Percentiles rank a stretch among this genome's conserved stretches.
phyloP scores from a whole-genome alignment of 2,329 filamentous ascomycete genomes.

The Rhynchosporium agropyri region DNA sequence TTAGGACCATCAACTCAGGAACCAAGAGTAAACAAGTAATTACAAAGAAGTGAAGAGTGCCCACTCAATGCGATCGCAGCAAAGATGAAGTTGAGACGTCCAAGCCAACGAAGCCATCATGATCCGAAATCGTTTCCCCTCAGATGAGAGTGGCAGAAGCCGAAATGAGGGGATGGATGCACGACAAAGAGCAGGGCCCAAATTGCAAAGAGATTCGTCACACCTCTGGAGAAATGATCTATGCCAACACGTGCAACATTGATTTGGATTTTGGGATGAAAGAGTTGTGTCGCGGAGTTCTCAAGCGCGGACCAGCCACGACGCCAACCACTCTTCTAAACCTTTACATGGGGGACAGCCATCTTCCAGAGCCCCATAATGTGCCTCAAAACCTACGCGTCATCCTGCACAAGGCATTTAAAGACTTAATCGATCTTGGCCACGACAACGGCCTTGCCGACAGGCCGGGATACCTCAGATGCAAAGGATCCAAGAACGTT shows the following conservation, averaged over 20 bases:
- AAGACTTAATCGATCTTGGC: constrained; percentile 30
- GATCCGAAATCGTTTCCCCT: not conserved
- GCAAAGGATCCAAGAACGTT: constrained; percentile 58
- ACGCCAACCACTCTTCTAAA: constrained; percentile 29
- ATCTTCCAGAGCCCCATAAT: constrained; percentile 33
- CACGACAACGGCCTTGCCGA: constrained; percentile 44
- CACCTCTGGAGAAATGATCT: constrained; percentile 25
- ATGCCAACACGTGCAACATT: constrained; percentile 26
- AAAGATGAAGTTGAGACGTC: constrained; percentile 11
- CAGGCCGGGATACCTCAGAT: constrained; percentile 52
- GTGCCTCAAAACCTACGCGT: constrained; percentile 14
- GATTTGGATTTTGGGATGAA: constrained; percentile 21
- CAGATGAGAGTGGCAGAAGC: constrained; percentile 8
- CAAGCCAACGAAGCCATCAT: constrained; percentile 12
- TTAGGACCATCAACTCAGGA: not conserved
- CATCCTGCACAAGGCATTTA: constrained; percentile 17
- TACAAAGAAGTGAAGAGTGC: constrained; percentile 22
- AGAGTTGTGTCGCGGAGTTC: constrained; percentile 27
- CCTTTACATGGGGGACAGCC: constrained; percentile 33
- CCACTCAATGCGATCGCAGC: constrained; percentile 6
- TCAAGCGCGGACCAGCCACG: constrained; percentile 27
- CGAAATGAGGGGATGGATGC: constrained; percentile 1
- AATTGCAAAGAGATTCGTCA: constrained; percentile 26
- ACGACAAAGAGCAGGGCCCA: constrained; percentile 20
- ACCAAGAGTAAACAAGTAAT: constrained; percentile 14